Evolutionary conservation across 176 grass and related monocot species (phyloP).

Genomic region (Lolium multiflorum): DNA sequence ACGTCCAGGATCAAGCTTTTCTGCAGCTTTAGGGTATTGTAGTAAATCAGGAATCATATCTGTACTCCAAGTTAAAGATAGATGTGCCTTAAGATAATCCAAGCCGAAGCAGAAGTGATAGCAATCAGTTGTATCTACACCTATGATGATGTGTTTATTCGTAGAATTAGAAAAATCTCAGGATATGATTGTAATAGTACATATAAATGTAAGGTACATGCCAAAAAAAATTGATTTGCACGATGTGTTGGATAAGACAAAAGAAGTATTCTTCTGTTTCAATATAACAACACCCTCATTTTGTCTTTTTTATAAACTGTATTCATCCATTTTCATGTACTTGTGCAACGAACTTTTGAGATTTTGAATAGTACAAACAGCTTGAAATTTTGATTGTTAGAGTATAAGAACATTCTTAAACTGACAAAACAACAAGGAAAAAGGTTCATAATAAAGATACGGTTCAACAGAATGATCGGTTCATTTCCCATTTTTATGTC

Average conservation of each 20-base stretch:
- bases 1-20: too few relatives aligned
- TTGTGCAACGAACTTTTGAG: not conserved
- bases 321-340: not conserved
- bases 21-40: too few relatives aligned
- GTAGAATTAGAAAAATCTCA: too few relatives aligned
- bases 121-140: too few relatives aligned
- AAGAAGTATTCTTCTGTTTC: not conserved
- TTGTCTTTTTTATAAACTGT: constrained; percentile 3
- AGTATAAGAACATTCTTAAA: not conserved
- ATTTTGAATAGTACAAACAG: not conserved
- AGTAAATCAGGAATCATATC: too few relatives aligned
- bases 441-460: not conserved
- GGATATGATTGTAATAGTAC: too few relatives aligned
- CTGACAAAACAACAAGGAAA: not conserved
- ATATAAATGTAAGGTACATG: too few relatives aligned
- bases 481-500: not conserved
- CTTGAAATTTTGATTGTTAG: not conserved
- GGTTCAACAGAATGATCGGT: not conserved
- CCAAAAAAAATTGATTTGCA: too few relatives aligned
- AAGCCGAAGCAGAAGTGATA: too few relatives aligned
- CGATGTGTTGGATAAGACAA: not conserved
- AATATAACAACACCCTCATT: not conserved
- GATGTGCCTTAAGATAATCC: too few relatives aligned
- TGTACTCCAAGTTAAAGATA: too few relatives aligned
- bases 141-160: too few relatives aligned